phyloP scores from a whole-genome alignment of 176 grass and related monocot genomes.

The Phoenix roebelenii region DNA sequence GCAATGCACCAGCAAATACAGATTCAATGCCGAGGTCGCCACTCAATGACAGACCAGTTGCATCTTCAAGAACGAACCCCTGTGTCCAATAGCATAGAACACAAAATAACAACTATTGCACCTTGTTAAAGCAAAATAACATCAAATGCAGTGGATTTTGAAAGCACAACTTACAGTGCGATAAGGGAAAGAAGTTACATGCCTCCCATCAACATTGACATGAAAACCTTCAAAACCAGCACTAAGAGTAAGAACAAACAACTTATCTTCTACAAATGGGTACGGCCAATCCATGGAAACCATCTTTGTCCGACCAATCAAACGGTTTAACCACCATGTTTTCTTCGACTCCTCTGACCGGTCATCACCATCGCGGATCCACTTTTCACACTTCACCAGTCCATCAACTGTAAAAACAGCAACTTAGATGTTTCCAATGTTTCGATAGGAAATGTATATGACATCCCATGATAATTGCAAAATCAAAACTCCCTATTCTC shows the following conservation, averaged over 20 bases:
- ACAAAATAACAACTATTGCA: not conserved
- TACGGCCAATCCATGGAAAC: constrained; percentile 53
- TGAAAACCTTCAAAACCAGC: constrained; percentile 86
- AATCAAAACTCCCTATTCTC: too few relatives aligned
- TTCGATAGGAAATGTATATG: too few relatives aligned
- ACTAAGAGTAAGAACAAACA: constrained; percentile 79
- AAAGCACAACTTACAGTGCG: constrained; percentile 45
- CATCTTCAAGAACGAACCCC: constrained; percentile 82
- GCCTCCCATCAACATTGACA: constrained; percentile 55
- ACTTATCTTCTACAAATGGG: constrained; percentile 48
- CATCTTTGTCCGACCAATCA: constrained; percentile 59
- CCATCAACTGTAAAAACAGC: constrained; percentile 65
- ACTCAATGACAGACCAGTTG: constrained; percentile 54
- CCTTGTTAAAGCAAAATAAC: not conserved
- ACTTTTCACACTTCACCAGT: constrained; percentile 82
- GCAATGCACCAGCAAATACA: constrained; percentile 58
- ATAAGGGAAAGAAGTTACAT: constrained; percentile 76
- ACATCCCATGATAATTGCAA: too few relatives aligned
- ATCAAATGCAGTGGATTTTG: not conserved
- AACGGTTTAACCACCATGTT: constrained; percentile 86
- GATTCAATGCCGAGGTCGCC: constrained; percentile 67
- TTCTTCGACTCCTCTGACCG: constrained; percentile 46
- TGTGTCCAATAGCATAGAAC: constrained; percentile 8
- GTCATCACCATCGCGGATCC: constrained; percentile 57
- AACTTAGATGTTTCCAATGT: too few relatives aligned